Evolutionary conservation across 306 rosid genomes (phyloP), one percentile per base, ranked within the genome.

Genomic region (Arachis hypogaea): DNA sequence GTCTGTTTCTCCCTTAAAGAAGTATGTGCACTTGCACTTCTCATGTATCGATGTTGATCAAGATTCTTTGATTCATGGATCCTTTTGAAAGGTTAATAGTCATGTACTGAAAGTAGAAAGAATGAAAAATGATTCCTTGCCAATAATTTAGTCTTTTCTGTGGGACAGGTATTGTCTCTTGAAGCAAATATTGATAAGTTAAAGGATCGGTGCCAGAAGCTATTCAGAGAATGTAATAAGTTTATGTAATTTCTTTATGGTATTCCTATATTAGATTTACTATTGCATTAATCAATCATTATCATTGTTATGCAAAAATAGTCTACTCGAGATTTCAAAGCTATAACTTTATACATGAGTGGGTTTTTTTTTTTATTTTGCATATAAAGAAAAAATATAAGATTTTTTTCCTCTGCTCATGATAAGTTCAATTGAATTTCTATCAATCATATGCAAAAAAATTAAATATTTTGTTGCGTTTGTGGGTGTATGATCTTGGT

Each of bases 181-280:
- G 96, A 89, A 76, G 90, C 83, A 80, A 83, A 86, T 9, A 55
- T 89, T 46, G 96, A 92, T 46, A 95, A 89, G 80, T 55, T 92
- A 82, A 88, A 86, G 69, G 93, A 85, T 52, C 95, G 96, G 52
- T 94, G 96, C 86, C 88, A 86, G 69, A 83, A 74, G 3, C 78
- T 94, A 66, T 82, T 68, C 79, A 81, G 80, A 62, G 99, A 96
- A 74, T 89, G 89, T 74, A 84, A 78, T 82, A 92, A 84, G 82
- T 90, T 86, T 77, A 85, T 88, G 99, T 92, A 83, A 92, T 97
- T 86, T 54, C 14, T 74, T 36, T 11, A 29, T 60, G 22, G 55
- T 72, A 33, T 79, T 76, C 33, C 28, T 22, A 22, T 22, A 33
- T 54, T 61, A 14, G 40, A 49, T 58, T 41, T 8, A 11, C 64